Conservation (phyloP, 768 basidiomycete genomes). For the Naganishia onofrii region DNA sequence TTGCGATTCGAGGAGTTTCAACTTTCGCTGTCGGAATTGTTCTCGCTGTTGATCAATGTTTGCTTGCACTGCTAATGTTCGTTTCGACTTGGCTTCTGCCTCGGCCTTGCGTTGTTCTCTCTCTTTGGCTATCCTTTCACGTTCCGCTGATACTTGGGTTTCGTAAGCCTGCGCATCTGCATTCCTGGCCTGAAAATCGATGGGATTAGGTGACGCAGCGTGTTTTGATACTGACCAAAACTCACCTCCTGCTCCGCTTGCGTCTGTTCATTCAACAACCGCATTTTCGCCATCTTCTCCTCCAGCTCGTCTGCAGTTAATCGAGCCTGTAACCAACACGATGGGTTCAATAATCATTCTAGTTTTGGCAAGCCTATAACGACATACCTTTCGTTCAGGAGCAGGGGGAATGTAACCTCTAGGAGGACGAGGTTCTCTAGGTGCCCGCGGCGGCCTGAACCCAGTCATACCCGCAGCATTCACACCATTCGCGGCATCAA, state of each 20-base stretch:
- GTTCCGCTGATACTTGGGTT: not conserved
- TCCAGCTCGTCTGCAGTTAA: constrained; percentile 26
- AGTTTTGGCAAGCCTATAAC: not conserved
- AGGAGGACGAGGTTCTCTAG: constrained; percentile 16
- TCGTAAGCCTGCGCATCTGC: constrained; percentile 23
- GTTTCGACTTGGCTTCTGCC: constrained; percentile 18
- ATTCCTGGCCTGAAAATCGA: not conserved
- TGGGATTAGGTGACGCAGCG: not conserved
- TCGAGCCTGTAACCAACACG: not conserved
- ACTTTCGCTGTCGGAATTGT: constrained; percentile 17
- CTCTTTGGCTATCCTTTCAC: not conserved
- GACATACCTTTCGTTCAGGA: constrained; percentile 18
- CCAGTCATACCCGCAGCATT: constrained; percentile 9
- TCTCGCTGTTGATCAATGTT: constrained; percentile 22
- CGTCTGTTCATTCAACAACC: constrained; percentile 24
- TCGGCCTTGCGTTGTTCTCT: constrained; percentile 17
- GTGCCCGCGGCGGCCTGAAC: constrained; percentile 3
- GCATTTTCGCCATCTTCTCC: constrained; percentile 30
- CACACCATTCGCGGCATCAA: not conserved
- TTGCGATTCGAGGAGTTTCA: constrained; percentile 13
- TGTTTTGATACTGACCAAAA: too few species aligned
- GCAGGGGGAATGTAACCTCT: constrained; percentile 16
- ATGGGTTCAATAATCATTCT: too few species aligned
- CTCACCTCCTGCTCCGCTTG: constrained; percentile 24
- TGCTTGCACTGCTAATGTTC: constrained; percentile 7